Evolutionary conservation across 164 flowering plant genomes (phyloP), one percentile per base, ranked within the genome.

Genomic region (Berberis vulgaris): DNA sequence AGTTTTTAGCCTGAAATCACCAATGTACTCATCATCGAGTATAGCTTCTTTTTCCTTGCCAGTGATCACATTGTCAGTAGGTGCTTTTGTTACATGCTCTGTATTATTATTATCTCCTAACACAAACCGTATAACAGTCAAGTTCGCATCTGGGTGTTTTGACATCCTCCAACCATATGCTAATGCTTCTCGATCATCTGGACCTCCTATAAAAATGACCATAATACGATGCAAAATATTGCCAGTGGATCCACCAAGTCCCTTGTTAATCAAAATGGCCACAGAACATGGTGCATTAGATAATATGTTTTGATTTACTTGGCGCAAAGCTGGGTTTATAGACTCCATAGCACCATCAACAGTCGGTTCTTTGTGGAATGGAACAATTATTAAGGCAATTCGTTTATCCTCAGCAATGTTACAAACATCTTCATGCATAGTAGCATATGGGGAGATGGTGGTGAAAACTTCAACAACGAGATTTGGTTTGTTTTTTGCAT

Each of bases 341-440:
- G 54, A 54, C 49, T 73, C 77, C 75, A 73, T 66, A 38, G 67
- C 71, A 1, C 79, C 81, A 55, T 74, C 81, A 3, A 69, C 65
- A 7, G 76, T 73, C 60, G 70, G 78, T 45, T 72, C 73, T 41
- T 74, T 72, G 60, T 75, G 81, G 57, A 75, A 76, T 1, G 81
- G 77, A n/a, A 78, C 59, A 54, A 78, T 62, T 1, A 78, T 57
- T 7, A 78, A 60, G 40, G 73, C 52, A n/a, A 67, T 71, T 1
- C 65, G 75, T 41, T 78, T 78, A 42, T 75, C 79, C 59, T 75
- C 73, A 4, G 75, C 81, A 26, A 75, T 62, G 41, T 26, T 65
- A 56, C 81, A 73, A 3, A 78, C 71, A 57, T 76, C 81, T 12
- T 75, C 81, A 50, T 78, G 79, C 77, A 78, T 78, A 38, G 75